These are phyloP conservation scores for Peltaster fructicola DNA, from an alignment of 2,329 filamentous ascomycete species.

Conservation along the genomic window DNA sequence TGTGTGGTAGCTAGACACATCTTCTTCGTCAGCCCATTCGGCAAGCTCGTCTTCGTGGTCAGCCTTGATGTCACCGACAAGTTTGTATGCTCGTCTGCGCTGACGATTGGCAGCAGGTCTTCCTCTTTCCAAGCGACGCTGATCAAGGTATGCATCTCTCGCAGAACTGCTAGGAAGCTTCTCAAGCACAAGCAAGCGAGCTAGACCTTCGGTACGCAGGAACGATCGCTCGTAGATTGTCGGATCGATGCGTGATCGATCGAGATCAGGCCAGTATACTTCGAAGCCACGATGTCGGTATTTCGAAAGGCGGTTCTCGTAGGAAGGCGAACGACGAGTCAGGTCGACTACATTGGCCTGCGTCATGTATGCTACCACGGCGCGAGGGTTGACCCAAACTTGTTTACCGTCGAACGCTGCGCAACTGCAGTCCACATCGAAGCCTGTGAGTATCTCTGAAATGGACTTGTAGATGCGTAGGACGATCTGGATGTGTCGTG, in stretches of 20 bases:
- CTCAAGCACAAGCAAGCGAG: conserved; percentile 63
- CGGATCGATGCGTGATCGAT: conserved; percentile 61
- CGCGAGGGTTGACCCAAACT: conserved; percentile 62
- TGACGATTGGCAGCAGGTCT: conserved; percentile 38
- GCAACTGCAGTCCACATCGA: conserved; percentile 73
- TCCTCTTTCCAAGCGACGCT: conserved; percentile 54
- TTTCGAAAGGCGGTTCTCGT: conserved; percentile 73
- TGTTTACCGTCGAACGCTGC: conserved; percentile 66
- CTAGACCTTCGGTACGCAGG: conserved; percentile 55
- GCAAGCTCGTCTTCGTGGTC: conserved; percentile 62
- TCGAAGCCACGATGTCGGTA: conserved; percentile 76
- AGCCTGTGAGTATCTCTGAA: conserved; percentile 71
- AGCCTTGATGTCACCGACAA: conserved; percentile 58
- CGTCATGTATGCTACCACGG: conserved; percentile 61
- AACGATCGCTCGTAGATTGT: conserved; percentile 79
- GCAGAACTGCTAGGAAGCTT: conserved; percentile 52
- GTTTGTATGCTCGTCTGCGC: conserved; percentile 22
- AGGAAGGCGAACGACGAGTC: conserved; percentile 62
- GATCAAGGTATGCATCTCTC: conserved; percentile 51
- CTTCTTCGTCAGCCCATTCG: conserved; percentile 63
- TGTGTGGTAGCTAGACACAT: conserved; percentile 59
- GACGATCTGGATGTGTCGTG: conserved; percentile 68
- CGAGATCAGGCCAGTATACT: conserved; percentile 58
- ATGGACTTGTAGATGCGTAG: conserved; percentile 70
- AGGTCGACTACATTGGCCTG: conserved; percentile 70